Conservation (phyloP, 345 rosid genomes). For the Citrus inodora region DNA sequence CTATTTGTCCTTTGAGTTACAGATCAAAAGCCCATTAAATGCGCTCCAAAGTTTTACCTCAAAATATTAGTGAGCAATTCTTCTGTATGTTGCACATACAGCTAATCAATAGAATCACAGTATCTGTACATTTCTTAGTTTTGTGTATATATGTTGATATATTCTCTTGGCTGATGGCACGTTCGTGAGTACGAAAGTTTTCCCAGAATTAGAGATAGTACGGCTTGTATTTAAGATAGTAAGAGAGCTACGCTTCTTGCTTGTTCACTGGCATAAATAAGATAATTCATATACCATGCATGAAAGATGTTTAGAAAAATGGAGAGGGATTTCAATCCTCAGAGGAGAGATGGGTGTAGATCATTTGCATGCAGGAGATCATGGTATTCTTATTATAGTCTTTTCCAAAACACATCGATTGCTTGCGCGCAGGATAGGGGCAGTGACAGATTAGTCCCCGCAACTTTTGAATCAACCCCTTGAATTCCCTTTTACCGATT, state of each 20-base stretch:
- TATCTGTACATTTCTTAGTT: too few relatives aligned
- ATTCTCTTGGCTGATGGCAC: too few relatives aligned
- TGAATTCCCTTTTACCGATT: background rate
- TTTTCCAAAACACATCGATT: conserved; percentile 24
- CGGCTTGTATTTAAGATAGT: background rate
- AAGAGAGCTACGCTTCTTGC: too few relatives aligned
- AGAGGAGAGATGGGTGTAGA: conserved; percentile 2
- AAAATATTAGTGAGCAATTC: too few relatives aligned
- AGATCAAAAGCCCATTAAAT: conserved; percentile 1
- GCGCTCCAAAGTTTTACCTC: background rate
- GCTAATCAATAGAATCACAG: too few relatives aligned
- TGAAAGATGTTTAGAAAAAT: conserved; percentile 9
- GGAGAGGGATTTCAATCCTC: background rate
- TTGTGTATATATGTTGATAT: too few relatives aligned
- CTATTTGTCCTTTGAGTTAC: conserved; percentile 18
- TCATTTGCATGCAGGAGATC: conserved; percentile 13
- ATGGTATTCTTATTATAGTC: conserved; percentile 5
- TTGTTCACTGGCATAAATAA: too few relatives aligned
- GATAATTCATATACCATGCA: background rate
- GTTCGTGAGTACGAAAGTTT: too few relatives aligned
- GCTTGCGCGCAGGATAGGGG: conserved; percentile 9
- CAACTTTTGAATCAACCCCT: background rate
- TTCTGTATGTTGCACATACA: too few relatives aligned
- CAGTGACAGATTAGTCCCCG: conserved; percentile 20
- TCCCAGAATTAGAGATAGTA: background rate